Percentiles rank a stretch among this genome's conserved stretches.
phyloP scores from a whole-genome alignment of 495 filamentous ascomycete genomes.

The Penicillium atrosanguineum region DNA sequence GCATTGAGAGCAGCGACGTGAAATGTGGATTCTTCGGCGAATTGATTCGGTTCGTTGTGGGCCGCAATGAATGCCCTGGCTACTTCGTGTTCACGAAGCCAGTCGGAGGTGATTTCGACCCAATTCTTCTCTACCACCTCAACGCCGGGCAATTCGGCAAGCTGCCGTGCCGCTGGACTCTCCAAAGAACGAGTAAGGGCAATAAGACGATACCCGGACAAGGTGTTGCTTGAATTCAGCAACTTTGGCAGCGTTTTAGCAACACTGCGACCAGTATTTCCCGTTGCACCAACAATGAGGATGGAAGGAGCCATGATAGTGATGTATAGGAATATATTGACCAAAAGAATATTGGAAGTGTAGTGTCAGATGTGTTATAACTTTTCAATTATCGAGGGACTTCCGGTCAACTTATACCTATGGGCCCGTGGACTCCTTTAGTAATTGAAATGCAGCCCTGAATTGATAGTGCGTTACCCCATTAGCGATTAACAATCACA shows the following conservation, averaged over 20 bases:
- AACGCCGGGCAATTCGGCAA: conserved; percentile 38
- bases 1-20: conserved; percentile 36
- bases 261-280: conserved; percentile 33
- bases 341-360: too few relatives aligned
- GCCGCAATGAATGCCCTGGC: conserved; percentile 43
- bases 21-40: conserved; percentile 43
- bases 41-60: conserved; percentile 37
- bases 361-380: too few relatives aligned
- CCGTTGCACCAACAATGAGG: conserved; percentile 12
- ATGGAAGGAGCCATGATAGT: conserved; percentile 8
- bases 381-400: too few relatives aligned
- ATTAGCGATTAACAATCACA: too few relatives aligned
- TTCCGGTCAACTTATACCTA: too few relatives aligned
- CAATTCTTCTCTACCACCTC: conserved; percentile 43
- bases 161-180: conserved; percentile 29
- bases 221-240: conserved; percentile 21
- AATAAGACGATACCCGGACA: conserved; percentile 33
- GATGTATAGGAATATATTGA: neutral
- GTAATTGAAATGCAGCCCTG: too few relatives aligned
- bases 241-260: conserved; percentile 33
- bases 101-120: conserved; percentile 39
- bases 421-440: too few relatives aligned
- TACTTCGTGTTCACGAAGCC: conserved; percentile 41
- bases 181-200: conserved; percentile 37
- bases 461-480: too few relatives aligned